Percentiles rank a stretch among this genome's conserved stretches.
These are phyloP conservation scores for Spirogloea muscicola DNA, from an alignment of 139 green algal genomes.

Conservation along the genomic window DNA sequence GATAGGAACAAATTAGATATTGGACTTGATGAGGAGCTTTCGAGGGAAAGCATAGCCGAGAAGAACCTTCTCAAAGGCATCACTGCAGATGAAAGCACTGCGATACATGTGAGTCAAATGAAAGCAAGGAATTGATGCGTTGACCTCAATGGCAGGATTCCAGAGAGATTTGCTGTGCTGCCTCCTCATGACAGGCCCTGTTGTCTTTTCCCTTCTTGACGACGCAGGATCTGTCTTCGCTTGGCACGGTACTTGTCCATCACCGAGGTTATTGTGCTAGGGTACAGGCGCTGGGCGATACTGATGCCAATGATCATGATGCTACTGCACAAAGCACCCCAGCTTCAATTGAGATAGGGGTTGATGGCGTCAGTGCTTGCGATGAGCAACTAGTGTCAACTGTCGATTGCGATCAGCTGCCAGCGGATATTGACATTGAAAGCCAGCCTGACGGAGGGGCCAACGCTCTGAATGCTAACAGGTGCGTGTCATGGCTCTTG, in stretches of 20 bases:
- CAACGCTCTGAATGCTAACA: conserved; percentile 43
- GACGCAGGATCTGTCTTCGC: conserved; percentile 29
- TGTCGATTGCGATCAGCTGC: no score
- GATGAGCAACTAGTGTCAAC: no score
- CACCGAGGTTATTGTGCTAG: conserved; percentile 25
- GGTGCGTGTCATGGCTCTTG: conserved; percentile 21
- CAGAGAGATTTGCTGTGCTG: no score
- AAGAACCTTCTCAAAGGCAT: conserved; percentile 43
- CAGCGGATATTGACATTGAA: conserved; percentile 26
- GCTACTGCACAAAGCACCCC: background rate
- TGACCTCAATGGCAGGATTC: no score
- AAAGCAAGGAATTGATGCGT: no score
- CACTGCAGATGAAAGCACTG: conserved; percentile 40
- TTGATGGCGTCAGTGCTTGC: no score
- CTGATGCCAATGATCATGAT: background rate
- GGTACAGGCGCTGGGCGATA: conserved; percentile 1
- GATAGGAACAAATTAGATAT: no score
- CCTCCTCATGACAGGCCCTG: no score
- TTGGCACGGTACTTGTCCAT: conserved; percentile 25
- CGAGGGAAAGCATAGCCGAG: background rate
- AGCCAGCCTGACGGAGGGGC: conserved; percentile 26
- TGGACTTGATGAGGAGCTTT: conserved; percentile 1
- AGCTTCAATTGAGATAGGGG: no score
- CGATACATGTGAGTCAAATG: conserved; percentile 39
- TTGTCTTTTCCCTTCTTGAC: no score